Base-by-base conservation (phyloP, 768 basidiomycete genomes). In the Trametes cingulata region DNA sequence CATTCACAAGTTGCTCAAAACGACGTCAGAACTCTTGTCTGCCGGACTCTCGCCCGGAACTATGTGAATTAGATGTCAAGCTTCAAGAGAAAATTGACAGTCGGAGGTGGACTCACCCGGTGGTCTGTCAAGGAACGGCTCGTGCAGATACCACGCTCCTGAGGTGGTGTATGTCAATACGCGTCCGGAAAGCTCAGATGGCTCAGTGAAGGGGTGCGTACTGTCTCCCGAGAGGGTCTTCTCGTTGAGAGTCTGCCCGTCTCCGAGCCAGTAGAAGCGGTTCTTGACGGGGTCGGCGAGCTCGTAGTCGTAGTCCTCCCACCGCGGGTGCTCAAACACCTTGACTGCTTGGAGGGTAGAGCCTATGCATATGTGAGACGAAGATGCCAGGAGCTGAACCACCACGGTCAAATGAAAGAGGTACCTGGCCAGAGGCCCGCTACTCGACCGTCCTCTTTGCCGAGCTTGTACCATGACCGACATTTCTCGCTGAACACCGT, bases 281-380 rank as follows among this genome's bases (percentile, higher is more conserved):
- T 85, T 85, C 55, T 71, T 72, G 40, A 71, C 69, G 1, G 67
- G 71, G 52, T 81, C 79, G 2, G 82, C 68, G 14, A 52, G 69
- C 65, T 85, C 80, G 58, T 82, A 85, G 41, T 76, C 75, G 59
- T 74, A 86, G 64, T 86, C 85, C 58, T 87, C 85, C 84, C 84
- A 86, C 2, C 85, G 79, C 3, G 84, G 85, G 66, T 82, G 68
- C 33, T 71, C 71, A 8, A 86, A 68, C 2, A 78, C 75, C 36
- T 74, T 76, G 5, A 74, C 70, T 0, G 80, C 83, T 54, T 83
- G 83, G 14, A 82, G 65, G 29, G 76, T 74, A 0, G 82, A 82
- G 12, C 83, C 80, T 81, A 27, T 2, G 14, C 6, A 10, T 33
- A 25, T 13, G n/a, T 20, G 9, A 37, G 33, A 7, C 24, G 19